Evolutionary conservation across 306 rosid genomes (phyloP).

Genomic region (Cucurbita maxima): DNA sequence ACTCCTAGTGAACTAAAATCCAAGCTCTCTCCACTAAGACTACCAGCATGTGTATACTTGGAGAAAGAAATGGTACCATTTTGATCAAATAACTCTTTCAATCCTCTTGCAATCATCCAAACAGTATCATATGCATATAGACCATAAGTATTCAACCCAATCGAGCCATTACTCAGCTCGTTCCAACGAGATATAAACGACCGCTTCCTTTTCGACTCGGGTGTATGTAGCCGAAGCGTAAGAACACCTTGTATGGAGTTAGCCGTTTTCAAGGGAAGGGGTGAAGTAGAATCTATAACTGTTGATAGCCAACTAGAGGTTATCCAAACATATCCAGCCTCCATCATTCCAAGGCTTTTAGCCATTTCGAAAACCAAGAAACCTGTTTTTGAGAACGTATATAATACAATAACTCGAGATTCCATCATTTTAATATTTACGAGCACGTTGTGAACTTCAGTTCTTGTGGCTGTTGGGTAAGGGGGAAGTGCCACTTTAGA

Average conservation of each 20-base stretch:
- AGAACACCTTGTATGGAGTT: constrained; percentile 32
- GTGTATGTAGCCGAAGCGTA: constrained; percentile 36
- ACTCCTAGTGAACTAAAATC: constrained; percentile 26
- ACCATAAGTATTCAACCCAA: constrained; percentile 40
- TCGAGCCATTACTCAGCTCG: constrained; percentile 30
- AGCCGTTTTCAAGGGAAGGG: constrained; percentile 16
- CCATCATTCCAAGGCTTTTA: constrained; percentile 31
- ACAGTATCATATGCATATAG: constrained; percentile 46
- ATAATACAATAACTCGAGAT: constrained; percentile 26
- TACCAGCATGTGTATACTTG: not conserved
- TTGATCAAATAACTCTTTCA: constrained; percentile 26
- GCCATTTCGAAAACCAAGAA: constrained; percentile 33
- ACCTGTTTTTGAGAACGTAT: constrained; percentile 22
- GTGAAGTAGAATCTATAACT: constrained; percentile 27
- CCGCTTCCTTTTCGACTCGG: constrained; percentile 15
- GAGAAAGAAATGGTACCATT: constrained; percentile 26
- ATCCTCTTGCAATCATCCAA: constrained; percentile 29
- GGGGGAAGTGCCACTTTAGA: constrained; percentile 37
- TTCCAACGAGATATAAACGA: constrained; percentile 29
- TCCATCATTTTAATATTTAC: constrained; percentile 21
- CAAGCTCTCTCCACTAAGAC: constrained; percentile 11
- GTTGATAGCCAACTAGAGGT: constrained; percentile 39
- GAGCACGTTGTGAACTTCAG: constrained; percentile 11
- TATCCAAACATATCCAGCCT: constrained; percentile 35
- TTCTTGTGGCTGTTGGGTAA: constrained; percentile 21